phyloP scores from a whole-genome alignment of 2,329 filamentous ascomycete species.

The Nigrospora osmanthi region DNA sequence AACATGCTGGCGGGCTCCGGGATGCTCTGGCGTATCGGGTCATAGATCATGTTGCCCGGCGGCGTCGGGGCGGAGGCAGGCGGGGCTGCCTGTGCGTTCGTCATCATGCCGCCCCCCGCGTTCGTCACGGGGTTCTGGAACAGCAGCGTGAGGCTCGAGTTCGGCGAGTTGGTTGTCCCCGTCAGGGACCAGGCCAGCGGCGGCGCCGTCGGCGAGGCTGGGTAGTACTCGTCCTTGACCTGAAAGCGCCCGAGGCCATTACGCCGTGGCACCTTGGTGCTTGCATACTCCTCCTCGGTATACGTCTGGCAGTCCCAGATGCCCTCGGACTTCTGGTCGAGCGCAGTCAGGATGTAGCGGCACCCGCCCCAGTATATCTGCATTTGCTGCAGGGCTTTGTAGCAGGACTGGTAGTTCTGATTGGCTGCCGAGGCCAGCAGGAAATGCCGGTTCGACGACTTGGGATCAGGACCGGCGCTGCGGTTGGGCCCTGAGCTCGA shows the following conservation, averaged over 20 bases:
- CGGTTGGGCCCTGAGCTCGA: neutral
- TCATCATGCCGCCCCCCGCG: constrained; percentile 5
- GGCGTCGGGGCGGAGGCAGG: constrained; percentile 36
- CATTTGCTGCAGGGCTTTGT: constrained; percentile 74
- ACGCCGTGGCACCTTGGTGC: constrained; percentile 46
- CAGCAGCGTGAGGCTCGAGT: constrained; percentile 73
- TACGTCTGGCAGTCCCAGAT: constrained; percentile 70
- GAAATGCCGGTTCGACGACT: constrained; percentile 57
- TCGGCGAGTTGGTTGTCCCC: constrained; percentile 78
- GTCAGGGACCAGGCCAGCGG: constrained; percentile 81
- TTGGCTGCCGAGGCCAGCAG: constrained; percentile 74
- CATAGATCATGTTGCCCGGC: constrained; percentile 52
- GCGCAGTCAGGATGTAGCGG: constrained; percentile 76
- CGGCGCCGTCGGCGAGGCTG: constrained; percentile 38
- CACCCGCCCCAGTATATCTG: constrained; percentile 81
- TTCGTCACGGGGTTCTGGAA: constrained; percentile 49
- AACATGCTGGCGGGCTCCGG: constrained; percentile 36
- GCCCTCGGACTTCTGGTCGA: constrained; percentile 82
- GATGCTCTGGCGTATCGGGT: constrained; percentile 48
- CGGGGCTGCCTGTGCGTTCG: constrained; percentile 6
- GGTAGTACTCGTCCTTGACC: constrained; percentile 31
- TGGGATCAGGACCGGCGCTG: constrained; percentile 17
- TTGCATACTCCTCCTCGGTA: constrained; percentile 69
- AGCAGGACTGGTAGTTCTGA: constrained; percentile 82
- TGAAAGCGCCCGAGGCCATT: constrained; percentile 30